These are phyloP conservation scores for Acanthamoeba triangularis DNA, from an alignment of 208 protist genomes.

Conservation along the genomic window DNA sequence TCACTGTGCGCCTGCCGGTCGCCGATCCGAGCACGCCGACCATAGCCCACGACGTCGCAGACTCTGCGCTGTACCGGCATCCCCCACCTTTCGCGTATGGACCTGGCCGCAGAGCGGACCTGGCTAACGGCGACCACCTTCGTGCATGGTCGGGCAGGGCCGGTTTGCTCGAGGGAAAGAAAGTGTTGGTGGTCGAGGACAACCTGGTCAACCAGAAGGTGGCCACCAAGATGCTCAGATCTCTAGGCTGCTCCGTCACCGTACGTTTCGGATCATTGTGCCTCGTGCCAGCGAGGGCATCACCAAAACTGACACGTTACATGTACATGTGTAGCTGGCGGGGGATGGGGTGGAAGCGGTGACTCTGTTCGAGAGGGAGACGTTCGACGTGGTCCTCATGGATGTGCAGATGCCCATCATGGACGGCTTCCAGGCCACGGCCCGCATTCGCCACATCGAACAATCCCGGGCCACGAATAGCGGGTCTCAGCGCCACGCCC, in stretches of 20 bases:
- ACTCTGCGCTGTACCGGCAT: background rate
- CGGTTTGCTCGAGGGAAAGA: background rate
- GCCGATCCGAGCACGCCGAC: too few relatives aligned
- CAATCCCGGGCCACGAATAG: too few relatives aligned
- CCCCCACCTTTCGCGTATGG: background rate
- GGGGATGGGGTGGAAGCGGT: background rate
- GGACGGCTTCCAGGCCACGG: constrained; percentile 59
- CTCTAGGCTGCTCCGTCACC: background rate
- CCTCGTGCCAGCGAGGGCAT: too few relatives aligned
- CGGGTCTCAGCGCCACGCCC: too few relatives aligned
- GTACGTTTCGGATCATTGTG: background rate
- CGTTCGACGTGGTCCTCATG: constrained; percentile 47
- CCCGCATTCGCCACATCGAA: background rate
- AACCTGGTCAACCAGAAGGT: constrained; percentile 61
- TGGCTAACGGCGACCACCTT: background rate
- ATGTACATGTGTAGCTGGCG: background rate
- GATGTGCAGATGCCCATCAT: constrained; percentile 62
- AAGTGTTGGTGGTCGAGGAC: constrained; percentile 53
- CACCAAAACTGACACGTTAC: too few relatives aligned
- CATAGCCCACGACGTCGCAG: background rate
- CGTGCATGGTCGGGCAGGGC: background rate
- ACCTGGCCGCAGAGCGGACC: too few relatives aligned
- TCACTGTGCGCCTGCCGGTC: background rate
- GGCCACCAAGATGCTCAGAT: constrained; percentile 20
- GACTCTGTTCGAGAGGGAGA: background rate